Evolutionary conservation across 805 yeast genomes (phyloP).

Genomic region (Tetrapisispora pingtungensis): DNA sequence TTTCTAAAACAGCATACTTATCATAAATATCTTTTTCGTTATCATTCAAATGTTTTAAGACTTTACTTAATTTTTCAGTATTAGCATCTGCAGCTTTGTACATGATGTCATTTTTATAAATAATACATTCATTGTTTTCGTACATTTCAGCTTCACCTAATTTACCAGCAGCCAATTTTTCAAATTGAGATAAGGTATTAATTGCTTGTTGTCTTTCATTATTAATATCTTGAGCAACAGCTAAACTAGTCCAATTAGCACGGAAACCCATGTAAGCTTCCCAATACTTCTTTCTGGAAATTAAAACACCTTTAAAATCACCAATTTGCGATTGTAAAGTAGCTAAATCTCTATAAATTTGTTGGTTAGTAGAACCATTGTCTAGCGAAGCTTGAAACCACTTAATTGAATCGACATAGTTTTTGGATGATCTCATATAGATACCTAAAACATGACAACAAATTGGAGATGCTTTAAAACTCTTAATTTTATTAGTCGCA

Average conservation of each 20-base stretch:
- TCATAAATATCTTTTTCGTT: constrained; percentile 48
- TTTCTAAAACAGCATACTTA: constrained; percentile 51
- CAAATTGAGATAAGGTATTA: constrained; percentile 63
- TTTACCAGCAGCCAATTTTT: constrained; percentile 60
- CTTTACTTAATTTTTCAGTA: constrained; percentile 37
- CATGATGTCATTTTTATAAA: constrained; percentile 63
- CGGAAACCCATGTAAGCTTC: constrained; percentile 72
- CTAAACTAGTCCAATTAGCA: constrained; percentile 84
- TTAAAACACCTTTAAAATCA: constrained; percentile 53
- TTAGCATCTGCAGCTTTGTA: constrained; percentile 47
- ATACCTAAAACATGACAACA: constrained; percentile 82
- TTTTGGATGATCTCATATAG: constrained; percentile 58
- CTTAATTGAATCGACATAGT: constrained; percentile 67
- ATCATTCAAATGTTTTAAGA: constrained; percentile 49
- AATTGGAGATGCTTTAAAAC: constrained; percentile 43
- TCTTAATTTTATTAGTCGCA: constrained; percentile 50
- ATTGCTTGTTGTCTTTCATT: constrained; percentile 60
- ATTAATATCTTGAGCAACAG: constrained; percentile 73
- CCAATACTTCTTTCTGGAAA: constrained; percentile 57
- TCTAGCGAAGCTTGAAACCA: constrained; percentile 68
- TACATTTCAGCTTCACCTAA: constrained; percentile 54
- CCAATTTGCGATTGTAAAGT: constrained; percentile 71
- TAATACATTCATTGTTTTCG: constrained; percentile 72
- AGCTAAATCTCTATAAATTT: constrained; percentile 73
- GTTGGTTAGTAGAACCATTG: constrained; percentile 68